These are phyloP conservation scores for Bipolaris bicolor DNA, from an alignment of 2,329 filamentous ascomycete genomes.

Conservation along the genomic window DNA sequence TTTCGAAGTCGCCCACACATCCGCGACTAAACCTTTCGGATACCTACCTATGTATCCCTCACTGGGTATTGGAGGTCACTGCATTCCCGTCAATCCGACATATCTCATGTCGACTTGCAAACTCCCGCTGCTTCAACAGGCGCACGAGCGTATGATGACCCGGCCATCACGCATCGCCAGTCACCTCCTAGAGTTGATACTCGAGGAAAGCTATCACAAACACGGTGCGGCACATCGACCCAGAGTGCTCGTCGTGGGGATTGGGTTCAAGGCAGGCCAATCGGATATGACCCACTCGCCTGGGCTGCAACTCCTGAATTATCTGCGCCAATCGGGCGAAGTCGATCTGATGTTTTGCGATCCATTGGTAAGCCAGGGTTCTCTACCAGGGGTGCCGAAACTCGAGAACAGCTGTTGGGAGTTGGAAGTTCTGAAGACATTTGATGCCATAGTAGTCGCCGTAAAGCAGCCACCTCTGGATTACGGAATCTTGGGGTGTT, in stretches of 20 bases:
- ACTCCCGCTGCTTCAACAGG: slow-evolving; percentile 56
- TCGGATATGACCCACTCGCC: slow-evolving; percentile 57
- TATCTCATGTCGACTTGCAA: slow-evolving; percentile 58
- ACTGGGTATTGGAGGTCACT: slow-evolving; percentile 62
- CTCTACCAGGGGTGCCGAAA: slow-evolving; percentile 42
- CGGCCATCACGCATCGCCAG: slow-evolving; percentile 48
- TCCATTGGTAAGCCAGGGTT: slow-evolving; percentile 52
- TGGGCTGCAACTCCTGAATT: slow-evolving; percentile 46
- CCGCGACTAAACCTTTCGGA: slow-evolving; percentile 52
- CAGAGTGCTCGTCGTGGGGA: slow-evolving; percentile 52
- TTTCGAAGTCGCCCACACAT: slow-evolving; percentile 58
- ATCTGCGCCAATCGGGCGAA: slow-evolving; percentile 47
- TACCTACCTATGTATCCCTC: slow-evolving; percentile 58
- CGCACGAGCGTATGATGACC: slow-evolving; percentile 52
- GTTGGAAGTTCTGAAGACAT: slow-evolving; percentile 45
- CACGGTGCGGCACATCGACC: slow-evolving; percentile 1
- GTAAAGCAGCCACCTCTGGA: slow-evolving; percentile 54
- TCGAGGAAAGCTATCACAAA: slow-evolving; percentile 1
- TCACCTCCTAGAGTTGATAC: slow-evolving; percentile 9
- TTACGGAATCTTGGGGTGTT: slow-evolving; percentile 47
- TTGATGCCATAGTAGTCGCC: slow-evolving; percentile 55
- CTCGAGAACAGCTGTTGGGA: slow-evolving; percentile 51
- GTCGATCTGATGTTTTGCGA: slow-evolving; percentile 56
- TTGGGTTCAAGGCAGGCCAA: slow-evolving; percentile 61
- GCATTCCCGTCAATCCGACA: slow-evolving; percentile 63